Percentiles rank a stretch among this genome's conserved stretches.
Conservation (phyloP, 306 rosid species). For the Echinosophora koreensis region DNA sequence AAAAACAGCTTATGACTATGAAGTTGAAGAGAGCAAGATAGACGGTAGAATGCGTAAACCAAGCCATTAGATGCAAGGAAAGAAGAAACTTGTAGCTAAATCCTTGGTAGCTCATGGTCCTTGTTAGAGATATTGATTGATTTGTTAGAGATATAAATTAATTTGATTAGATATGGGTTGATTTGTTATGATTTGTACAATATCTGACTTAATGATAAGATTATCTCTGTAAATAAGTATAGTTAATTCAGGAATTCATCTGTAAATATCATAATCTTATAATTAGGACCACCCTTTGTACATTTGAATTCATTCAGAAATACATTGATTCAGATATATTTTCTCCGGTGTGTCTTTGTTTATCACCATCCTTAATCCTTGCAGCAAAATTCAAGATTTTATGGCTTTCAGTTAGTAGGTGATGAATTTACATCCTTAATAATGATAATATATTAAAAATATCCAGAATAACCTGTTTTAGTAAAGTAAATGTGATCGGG, state of each 20-base stretch:
- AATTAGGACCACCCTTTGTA: no score
- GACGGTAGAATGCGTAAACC: neutral
- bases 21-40: constrained; percentile 6
- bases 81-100: neutral
- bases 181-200: no score
- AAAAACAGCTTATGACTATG: neutral
- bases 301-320: no score
- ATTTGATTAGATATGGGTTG: no score
- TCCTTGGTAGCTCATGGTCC: constrained; percentile 1
- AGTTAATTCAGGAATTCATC: no score
- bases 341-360: no score
- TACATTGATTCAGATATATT: no score
- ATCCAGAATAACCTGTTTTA: constrained; percentile 8
- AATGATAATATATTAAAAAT: constrained; percentile 10
- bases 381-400: neutral
- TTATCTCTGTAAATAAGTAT: no score
- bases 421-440: neutral
- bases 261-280: no score
- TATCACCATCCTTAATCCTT: neutral
- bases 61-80: constrained; percentile 12
- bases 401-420: neutral
- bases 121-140: no score
- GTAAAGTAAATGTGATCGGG: neutral
- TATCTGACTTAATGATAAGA: no score
- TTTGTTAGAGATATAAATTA: no score